Evolutionary conservation across 345 rosid species (phyloP).

Genomic region (Cardamine chenopodiifolia): DNA sequence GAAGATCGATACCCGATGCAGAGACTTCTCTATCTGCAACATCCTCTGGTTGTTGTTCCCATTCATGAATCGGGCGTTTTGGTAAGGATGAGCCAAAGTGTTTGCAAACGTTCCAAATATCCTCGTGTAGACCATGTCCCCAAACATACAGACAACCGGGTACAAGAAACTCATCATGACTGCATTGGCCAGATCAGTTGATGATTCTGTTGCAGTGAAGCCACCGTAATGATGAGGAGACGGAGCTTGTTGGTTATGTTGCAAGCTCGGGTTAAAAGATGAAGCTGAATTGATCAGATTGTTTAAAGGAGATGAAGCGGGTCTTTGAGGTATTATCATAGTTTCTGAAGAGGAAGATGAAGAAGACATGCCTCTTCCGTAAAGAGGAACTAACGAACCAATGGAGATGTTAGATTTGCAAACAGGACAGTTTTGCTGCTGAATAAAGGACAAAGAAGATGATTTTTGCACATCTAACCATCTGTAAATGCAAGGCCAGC

Average conservation of each 20-base stretch:
- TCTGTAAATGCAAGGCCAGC: constrained; percentile 81
- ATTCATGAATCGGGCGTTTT: constrained; percentile 42
- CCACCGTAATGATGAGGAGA: constrained; percentile 39
- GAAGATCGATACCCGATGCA: constrained; percentile 72
- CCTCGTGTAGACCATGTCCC: constrained; percentile 58
- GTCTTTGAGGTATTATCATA: constrained; percentile 63
- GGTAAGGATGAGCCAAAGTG: constrained; percentile 47
- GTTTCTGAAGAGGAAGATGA: constrained; percentile 39
- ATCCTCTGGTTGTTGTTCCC: constrained; percentile 53
- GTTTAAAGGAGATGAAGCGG: constrained; percentile 45
- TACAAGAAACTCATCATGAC: constrained; percentile 47
- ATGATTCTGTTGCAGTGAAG: constrained; percentile 36
- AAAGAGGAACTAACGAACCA: constrained; percentile 76
- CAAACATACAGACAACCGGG: constrained; percentile 57
- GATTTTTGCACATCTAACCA: constrained; percentile 38
- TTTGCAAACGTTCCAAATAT: constrained; percentile 52
- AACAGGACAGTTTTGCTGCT: constrained; percentile 69
- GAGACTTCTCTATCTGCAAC: constrained; percentile 62
- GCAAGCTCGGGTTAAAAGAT: constrained; percentile 28
- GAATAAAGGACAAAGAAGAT: constrained; percentile 45
- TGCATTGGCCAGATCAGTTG: constrained; percentile 49
- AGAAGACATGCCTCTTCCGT: constrained; percentile 63
- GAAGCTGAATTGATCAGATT: constrained; percentile 27
- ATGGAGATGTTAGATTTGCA: constrained; percentile 73
- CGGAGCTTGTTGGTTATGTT: constrained; percentile 11